phyloP scores from a whole-genome alignment of 768 basidiomycete species.

The Leccinellum rugosiceps region DNA sequence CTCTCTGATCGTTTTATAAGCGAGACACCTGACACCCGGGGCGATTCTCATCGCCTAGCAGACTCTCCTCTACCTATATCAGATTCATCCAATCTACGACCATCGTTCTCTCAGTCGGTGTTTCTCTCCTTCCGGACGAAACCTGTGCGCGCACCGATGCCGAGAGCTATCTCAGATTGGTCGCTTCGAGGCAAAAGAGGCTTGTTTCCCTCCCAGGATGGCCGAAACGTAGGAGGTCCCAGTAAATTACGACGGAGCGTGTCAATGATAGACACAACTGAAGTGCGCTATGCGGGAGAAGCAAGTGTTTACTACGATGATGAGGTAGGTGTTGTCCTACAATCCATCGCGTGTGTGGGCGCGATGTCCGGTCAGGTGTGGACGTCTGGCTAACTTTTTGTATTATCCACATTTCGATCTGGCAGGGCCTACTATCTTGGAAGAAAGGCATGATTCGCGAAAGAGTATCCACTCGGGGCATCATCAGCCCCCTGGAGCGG shows the following conservation, averaged over 20 bases:
- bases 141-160: conserved; percentile 4
- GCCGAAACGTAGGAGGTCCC: conserved; percentile 20
- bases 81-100: background rate
- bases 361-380: background rate
- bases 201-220: conserved; percentile 5
- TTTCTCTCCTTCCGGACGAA: conserved; percentile 18
- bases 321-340: conserved; percentile 37
- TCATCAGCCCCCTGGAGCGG: conserved; percentile 79
- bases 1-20: background rate
- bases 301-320: conserved; percentile 49
- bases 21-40: background rate
- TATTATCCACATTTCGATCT: background rate
- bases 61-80: background rate
- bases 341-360: background rate
- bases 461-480: conserved; percentile 77
- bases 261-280: conserved; percentile 10
- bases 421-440: conserved; percentile 37
- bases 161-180: conserved; percentile 17
- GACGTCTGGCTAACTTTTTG: conserved; percentile 1
- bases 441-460: conserved; percentile 82
- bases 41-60: background rate
- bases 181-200: conserved; percentile 1
- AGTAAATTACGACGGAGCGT: conserved; percentile 16
- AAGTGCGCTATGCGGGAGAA: conserved; percentile 55
- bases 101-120: conserved; percentile 12